Percentiles rank a stretch among this genome's conserved stretches.
phyloP scores from a whole-genome alignment of 2,329 filamentous ascomycete genomes.

The Claviceps pusilla region DNA sequence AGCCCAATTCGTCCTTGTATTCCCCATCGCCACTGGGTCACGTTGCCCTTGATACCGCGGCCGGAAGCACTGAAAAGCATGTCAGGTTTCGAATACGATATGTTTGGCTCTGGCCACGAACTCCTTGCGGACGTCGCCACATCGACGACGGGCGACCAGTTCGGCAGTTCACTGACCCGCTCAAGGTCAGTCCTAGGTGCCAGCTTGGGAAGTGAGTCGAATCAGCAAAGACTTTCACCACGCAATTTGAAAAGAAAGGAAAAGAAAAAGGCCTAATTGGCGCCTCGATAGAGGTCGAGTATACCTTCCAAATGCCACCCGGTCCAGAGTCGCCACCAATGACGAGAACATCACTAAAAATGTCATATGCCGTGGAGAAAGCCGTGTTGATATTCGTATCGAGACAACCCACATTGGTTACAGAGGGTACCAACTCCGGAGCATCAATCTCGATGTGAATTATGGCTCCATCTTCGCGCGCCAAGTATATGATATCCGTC shows the following conservation, averaged over 20 bases:
- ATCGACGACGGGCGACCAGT: conserved; percentile 47
- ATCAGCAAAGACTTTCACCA: background rate
- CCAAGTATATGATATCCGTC: conserved; percentile 71
- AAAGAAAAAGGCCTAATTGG: conserved; percentile 1
- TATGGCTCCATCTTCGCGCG: conserved; percentile 73
- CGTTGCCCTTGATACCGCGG: conserved; percentile 42
- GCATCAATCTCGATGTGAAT: conserved; percentile 55
- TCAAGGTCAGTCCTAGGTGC: conserved; percentile 36
- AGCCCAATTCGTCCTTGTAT: conserved; percentile 52
- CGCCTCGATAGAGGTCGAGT: background rate
- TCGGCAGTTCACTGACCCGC: conserved; percentile 37
- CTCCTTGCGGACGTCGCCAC: conserved; percentile 23
- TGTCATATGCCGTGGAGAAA: conserved; percentile 59
- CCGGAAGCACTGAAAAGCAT: conserved; percentile 54
- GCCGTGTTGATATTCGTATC: conserved; percentile 62
- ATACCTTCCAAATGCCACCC: conserved; percentile 60
- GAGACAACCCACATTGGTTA: conserved; percentile 47
- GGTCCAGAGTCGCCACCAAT: conserved; percentile 64
- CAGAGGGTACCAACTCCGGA: conserved; percentile 37
- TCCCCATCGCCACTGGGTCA: conserved; percentile 56
- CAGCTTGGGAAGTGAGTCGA: conserved; percentile 22
- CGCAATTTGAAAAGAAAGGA: conserved; percentile 1
- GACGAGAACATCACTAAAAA: conserved; percentile 61
- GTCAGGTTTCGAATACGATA: conserved; percentile 25
- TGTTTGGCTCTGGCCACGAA: conserved; percentile 3